Evolutionary conservation across 352 stramenopile species (phyloP), one percentile per base, ranked within the genome.

Genomic region (Globisporangium spiculum): DNA sequence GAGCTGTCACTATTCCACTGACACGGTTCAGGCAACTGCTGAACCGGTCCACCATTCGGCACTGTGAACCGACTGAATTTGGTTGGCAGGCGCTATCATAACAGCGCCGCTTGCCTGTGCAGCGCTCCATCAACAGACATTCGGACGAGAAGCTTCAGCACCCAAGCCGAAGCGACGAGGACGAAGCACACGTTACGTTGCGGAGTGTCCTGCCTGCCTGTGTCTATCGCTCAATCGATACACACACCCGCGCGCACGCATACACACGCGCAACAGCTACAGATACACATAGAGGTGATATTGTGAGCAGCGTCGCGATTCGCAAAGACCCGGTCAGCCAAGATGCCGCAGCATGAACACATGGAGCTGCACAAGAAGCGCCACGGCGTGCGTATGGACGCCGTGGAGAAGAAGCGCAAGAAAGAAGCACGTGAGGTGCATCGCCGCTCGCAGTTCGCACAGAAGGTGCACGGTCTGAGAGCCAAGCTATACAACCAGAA

Each of bases 281-380:
- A 44, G 18, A 60, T 27, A 41, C 6, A n/a, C 5, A 32, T 2
- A 59, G 18, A 58, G 61, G 55, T 44, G 30, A 60, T 12, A 22
- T 20, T 48, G 20, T 60, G 46, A 66, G 50, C 50, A 60, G 46
- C 26, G 46, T 50, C 14, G 32, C 32, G 34, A 38, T 26, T 58
- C 26, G 59, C 18, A 24, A 4, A 26, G 20, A 16, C 34, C 24
- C 55, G 24, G 22, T 53, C 30, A 61, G 52, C 41, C 72, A 92
- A 85, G 68, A 99, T 99, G 96, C 96, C 96, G 72, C 96, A 99
- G 82, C 97, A 99, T 89, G 98, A 99, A 85, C 97, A 99, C 77
- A 99, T 99, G 95, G 98, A 99, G 90, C 96, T 98, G 77, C 96
- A 99, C 79, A 94, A 96, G 75, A 99, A 99, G 89, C 96, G 98